Evolutionary conservation across 2,329 filamentous ascomycete genomes (phyloP), one percentile per base, ranked within the genome.

Genomic region (Diaporthe caulivora): DNA sequence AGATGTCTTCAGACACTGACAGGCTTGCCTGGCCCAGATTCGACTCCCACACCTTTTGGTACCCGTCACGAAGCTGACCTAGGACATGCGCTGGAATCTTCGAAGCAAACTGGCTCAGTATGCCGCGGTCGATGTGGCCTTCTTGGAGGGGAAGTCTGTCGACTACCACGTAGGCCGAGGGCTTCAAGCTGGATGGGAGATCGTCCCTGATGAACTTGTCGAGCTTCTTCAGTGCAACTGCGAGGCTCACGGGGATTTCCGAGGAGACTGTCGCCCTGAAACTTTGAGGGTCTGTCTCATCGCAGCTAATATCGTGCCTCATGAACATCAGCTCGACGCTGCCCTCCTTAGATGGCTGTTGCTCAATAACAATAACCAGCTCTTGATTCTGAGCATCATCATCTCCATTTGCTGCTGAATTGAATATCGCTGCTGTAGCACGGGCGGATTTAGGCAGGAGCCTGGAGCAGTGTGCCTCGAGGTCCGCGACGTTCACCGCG

Each of bases 111-210:
- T 78, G 75, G 57, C 78, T 81, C 18, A 84, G 78, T 4, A 77
- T 24, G 26, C 80, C 81, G 15, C 82, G 83, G 69, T 85, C 81
- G 7, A 81, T 54, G 26, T 80, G 69, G 7, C 75, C 78, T 13
- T 69, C 58, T 1, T 76, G 74, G 11, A 74, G 70, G 0, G 83
- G 83, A 21, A 87, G 55, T 37, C 79, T 79, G 37, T 85, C 81
- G 34, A 87, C 75, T 11, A 84, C 77, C 10, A 87, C 75, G 71
- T 86, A 87, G 0, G 80, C 78, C 51, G 80, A 84, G 1, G 86
- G 86, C n/a, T 86, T 78, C 83, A 87, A 85, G 74, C 86, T 86
- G 5, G 83, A 82, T 3, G 86, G 84, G n/a, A 88, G 80, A 29
- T 86, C 83, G 40, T 80, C 78, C 64, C 83, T 81, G 26, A 86